Conservation (phyloP, 768 basidiomycete species). For the Dentipellis sp. region DNA sequence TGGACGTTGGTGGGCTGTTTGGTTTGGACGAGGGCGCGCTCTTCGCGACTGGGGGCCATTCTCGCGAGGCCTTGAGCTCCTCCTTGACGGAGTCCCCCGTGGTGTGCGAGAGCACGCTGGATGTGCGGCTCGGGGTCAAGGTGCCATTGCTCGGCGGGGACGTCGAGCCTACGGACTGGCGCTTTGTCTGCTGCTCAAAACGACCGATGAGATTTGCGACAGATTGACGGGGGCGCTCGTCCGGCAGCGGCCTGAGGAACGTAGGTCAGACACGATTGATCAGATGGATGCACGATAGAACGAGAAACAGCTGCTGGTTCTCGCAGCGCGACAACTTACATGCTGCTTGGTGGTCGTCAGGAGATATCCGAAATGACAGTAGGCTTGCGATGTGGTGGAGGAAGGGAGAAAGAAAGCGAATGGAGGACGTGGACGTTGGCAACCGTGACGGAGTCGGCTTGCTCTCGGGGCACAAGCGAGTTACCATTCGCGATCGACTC, state of each 20-base stretch:
- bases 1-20: slow-evolving; percentile 1
- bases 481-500: no score
- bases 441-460: background rate
- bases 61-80: slow-evolving; percentile 60
- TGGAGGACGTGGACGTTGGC: background rate
- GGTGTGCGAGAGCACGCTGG: slow-evolving; percentile 57
- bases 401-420: background rate
- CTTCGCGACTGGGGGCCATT: slow-evolving; percentile 52
- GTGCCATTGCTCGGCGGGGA: slow-evolving; percentile 16
- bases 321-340: background rate
- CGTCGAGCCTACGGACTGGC: slow-evolving; percentile 33
- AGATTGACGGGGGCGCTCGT: slow-evolving; percentile 79
- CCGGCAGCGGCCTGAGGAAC: slow-evolving; percentile 63
- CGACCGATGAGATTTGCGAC: slow-evolving; percentile 88
- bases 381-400: background rate
- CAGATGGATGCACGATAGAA: background rate
- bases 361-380: background rate
- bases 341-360: background rate
- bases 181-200: slow-evolving; percentile 69
- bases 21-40: background rate
- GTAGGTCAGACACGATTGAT: background rate
- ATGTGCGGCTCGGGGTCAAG: slow-evolving; percentile 38
- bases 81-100: slow-evolving; percentile 58
- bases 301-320: no score
- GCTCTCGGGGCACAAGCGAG: no score